These are phyloP conservation scores for Myxozyma sirexii DNA, from an alignment of 805 yeast species.

Conservation along the genomic window DNA sequence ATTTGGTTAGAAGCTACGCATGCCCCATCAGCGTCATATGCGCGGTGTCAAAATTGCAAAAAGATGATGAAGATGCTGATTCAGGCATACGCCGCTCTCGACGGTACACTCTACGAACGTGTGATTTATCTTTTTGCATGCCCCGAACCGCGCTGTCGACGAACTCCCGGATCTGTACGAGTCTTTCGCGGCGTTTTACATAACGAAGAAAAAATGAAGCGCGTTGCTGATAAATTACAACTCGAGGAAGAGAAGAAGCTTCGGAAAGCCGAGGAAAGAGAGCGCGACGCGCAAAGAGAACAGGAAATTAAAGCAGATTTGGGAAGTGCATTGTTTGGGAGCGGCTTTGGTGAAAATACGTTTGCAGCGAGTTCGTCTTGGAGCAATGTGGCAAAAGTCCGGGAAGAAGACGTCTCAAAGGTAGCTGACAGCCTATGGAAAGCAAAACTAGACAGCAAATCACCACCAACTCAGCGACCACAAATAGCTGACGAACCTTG, in stretches of 20 bases:
- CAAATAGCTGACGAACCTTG: conserved; percentile 7
- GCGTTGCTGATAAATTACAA: conserved; percentile 33
- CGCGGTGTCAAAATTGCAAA: conserved; percentile 69
- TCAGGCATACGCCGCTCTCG: conserved; percentile 82
- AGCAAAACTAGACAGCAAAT: background rate
- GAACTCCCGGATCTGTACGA: conserved; percentile 69
- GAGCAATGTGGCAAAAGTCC: background rate
- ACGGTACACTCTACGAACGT: conserved; percentile 72
- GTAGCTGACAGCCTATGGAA: conserved; percentile 6
- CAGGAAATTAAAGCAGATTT: conserved; percentile 25
- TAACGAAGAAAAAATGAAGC: conserved; percentile 52
- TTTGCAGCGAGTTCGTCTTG: conserved; percentile 9
- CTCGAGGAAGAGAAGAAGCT: conserved; percentile 48
- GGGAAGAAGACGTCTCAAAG: conserved; percentile 1
- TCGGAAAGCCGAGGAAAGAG: conserved; percentile 49
- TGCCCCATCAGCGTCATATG: conserved; percentile 53
- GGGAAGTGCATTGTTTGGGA: conserved; percentile 48
- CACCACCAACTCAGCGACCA: background rate
- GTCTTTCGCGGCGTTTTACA: conserved; percentile 76
- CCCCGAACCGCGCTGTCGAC: conserved; percentile 60
- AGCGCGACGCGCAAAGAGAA: conserved; percentile 43
- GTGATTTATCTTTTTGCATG: conserved; percentile 82
- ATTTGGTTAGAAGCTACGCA: conserved; percentile 68
- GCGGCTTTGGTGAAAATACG: conserved; percentile 37
- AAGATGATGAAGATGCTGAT: conserved; percentile 64